Evolutionary conservation across 371 early-diverging fungal species (phyloP).

Genomic region (Massospora cicadina): DNA sequence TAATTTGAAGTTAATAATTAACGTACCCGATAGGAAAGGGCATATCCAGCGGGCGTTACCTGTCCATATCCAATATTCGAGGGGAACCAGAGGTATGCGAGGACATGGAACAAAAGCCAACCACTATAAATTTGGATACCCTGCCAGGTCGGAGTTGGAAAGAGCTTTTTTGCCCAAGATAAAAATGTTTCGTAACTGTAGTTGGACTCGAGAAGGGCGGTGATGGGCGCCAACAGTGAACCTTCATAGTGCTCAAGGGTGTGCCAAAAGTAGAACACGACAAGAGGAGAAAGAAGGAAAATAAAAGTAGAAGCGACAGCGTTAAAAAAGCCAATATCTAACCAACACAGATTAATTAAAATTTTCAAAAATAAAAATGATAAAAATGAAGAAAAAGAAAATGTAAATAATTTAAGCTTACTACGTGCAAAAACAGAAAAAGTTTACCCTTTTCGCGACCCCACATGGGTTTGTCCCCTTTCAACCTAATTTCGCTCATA

Average conservation of each 20-base stretch:
- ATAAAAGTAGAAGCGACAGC: slow-evolving; percentile 25
- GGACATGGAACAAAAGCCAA: slow-evolving; percentile 54
- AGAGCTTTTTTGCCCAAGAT: slow-evolving; percentile 14
- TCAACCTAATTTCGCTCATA: no score
- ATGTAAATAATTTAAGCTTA: not conserved
- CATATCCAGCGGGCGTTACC: slow-evolving; percentile 61
- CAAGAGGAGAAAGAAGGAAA: slow-evolving; percentile 36
- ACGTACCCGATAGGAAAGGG: slow-evolving; percentile 36
- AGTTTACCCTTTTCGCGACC: slow-evolving; percentile 6
- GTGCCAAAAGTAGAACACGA: slow-evolving; percentile 45
- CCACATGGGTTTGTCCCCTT: no score
- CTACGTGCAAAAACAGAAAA: not conserved
- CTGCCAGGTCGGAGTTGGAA: slow-evolving; percentile 21
- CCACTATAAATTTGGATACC: slow-evolving; percentile 31
- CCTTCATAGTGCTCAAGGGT: slow-evolving; percentile 43
- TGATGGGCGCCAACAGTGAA: slow-evolving; percentile 34
- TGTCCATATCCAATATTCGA: slow-evolving; percentile 53
- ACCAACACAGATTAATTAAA: not conserved
- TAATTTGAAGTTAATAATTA: not conserved
- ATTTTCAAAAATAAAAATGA: not conserved
- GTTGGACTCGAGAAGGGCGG: slow-evolving; percentile 18
- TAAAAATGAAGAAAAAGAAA: not conserved
- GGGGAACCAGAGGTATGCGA: slow-evolving; percentile 42
- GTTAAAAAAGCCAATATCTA: slow-evolving; percentile 30
- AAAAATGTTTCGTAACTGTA: slow-evolving; percentile 15